Base-by-base conservation (phyloP, 768 basidiomycete species). In the Hortiboletus flavorubellus region DNA sequence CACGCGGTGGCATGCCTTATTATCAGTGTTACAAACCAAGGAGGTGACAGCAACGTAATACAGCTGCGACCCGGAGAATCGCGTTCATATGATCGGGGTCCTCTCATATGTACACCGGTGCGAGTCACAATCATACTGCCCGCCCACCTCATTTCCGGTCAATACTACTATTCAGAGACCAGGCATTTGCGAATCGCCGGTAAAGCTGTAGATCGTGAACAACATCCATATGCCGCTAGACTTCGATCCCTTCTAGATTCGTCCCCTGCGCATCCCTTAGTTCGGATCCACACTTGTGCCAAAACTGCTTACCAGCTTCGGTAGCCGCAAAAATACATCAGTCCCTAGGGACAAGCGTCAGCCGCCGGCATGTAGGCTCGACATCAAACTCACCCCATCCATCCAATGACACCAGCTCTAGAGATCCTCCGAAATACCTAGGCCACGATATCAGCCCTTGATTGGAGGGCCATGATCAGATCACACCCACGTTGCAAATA, bases 351-450 rank as follows among this genome's bases (percentile, higher is more conserved):
- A 60, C 50, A 37, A 51, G 47, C 38, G 34, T 63, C 50, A 59
- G 7, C 8, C 31, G 29, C 23, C 23, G 29, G 52, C 34, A 31
- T 9, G 14, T 30, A 8, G 38, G 26, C 35, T 49, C n/a, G 16
- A 21, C 16, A 26, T 51, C 31, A 43, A 23, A n/a, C 84, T 61
- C 68, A 89, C 91, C 91, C 84, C 87, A 91, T 54, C 89, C 90
- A 63, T 93, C 88, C 66, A 92, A 64, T 9, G 89, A 87, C 8
- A 92, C 83, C 16, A 93, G 71, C 54, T 91, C 86, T 41, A 93
- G 68, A 3, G 85, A 86, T 8, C 91, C 91, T 21, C 91, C 89
- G 62, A 92, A 91, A 70, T 92, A 93, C 48, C 89, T 91, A 42
- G 26, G 23, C 48, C 52, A 23, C 39, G 9, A 12, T 29, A 42